Percentiles rank a stretch among this genome's conserved stretches.
phyloP scores from a whole-genome alignment of 2,329 filamentous ascomycete genomes.

The Teratosphaeria nubilosa region DNA sequence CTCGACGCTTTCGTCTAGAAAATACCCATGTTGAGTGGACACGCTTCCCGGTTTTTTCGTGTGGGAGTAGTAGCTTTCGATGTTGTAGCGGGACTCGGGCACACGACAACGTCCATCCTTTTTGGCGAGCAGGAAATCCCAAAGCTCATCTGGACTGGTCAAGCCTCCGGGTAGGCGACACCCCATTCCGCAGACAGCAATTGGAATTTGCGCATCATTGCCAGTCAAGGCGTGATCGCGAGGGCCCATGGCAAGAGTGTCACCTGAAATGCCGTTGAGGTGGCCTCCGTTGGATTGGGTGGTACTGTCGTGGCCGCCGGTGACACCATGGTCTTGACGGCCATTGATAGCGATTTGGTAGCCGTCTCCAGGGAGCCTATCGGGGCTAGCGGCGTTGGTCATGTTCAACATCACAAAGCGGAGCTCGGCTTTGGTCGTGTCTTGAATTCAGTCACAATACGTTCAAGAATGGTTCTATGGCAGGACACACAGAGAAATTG shows the following conservation, averaged over 20 bases:
- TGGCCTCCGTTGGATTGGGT: too few species aligned
- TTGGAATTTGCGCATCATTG: not conserved
- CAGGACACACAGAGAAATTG: not conserved
- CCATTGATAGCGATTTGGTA: not conserved
- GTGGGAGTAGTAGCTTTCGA: not conserved
- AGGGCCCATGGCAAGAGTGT: too few species aligned
- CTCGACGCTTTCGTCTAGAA: not conserved
- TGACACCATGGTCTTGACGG: not conserved
- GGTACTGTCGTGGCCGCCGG: too few species aligned
- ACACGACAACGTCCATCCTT: not conserved
- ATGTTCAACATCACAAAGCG: not conserved
- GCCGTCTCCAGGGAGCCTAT: not conserved
- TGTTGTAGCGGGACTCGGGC: not conserved
- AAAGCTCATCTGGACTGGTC: not conserved
- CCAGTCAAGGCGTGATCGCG: not conserved
- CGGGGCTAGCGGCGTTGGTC: not conserved
- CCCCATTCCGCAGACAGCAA: not conserved
- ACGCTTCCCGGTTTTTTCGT: not conserved
- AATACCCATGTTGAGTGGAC: not conserved
- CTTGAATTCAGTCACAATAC: not conserved
- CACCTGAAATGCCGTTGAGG: not conserved
- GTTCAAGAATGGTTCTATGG: not conserved
- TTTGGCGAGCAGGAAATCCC: not conserved
- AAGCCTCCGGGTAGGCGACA: not conserved
- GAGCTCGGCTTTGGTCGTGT: not conserved